Evolutionary conservation across 805 yeast species (phyloP), one percentile per base, ranked within the genome.

Genomic region (Groenewaldozyma salmanticensis): DNA sequence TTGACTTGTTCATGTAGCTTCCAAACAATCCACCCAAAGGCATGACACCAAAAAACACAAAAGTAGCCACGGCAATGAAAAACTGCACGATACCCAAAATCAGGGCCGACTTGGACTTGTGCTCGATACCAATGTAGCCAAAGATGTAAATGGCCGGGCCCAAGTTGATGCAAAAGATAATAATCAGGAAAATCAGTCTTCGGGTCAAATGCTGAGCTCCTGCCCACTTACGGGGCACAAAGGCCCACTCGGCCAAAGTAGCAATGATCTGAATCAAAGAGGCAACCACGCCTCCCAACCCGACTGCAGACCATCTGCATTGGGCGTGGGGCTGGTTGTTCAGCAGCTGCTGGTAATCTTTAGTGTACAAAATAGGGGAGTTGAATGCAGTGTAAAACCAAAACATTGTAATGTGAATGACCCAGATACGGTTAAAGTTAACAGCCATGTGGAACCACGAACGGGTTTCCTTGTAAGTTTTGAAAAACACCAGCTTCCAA

Each of bases 351-450:
- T 72, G 72, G 65, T 87, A 92, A 65, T 87, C 72, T 55, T 77
- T 74, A 42, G 97, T 92, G 68, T 90, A 92, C 45, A 92, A 65
- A 21, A 94, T 76, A 47, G 96, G 95, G 40, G 97, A 77, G 67
- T 84, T 86, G 69, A 80, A 92, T 34, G 96, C 86, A 59, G 79
- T 74, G 67, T 88, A 92, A 82, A 87, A 85, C 97, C 97, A 92
- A 69, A 74, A 92, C 49, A 86, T 58, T 46, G 88, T 75, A 51
- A 81, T 75, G 66, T 92, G 99, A 54, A 90, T 78, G 60, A 94
- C 74, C 97, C 97, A 94, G 58, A 92, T 87, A 77, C 99, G 92
- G 71, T 87, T 90, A 71, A 90, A 92, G 66, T 92, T 92, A 55
- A 94, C 85, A 39, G 90, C 67, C 65, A 90, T 64, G 67, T 92